Evolutionary conservation across 306 rosid species (phyloP).

Genomic region (Prunus fruticosa): DNA sequence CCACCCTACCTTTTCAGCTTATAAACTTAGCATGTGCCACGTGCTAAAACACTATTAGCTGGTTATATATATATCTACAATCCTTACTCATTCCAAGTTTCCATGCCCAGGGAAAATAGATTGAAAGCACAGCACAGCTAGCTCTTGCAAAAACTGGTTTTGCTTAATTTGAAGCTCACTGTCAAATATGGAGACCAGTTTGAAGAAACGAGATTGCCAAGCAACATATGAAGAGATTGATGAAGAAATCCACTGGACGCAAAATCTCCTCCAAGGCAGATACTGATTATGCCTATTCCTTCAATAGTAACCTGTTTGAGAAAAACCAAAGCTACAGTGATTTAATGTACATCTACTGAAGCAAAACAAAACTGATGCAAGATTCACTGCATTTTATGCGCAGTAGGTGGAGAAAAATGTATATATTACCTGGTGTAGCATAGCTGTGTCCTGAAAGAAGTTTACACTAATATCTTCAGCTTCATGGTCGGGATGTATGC

Average conservation of each 20-base stretch:
- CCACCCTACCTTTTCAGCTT: no score
- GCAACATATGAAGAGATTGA: slow-evolving; percentile 83
- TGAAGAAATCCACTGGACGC: slow-evolving; percentile 83
- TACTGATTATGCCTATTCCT: slow-evolving; percentile 77
- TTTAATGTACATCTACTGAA: not conserved
- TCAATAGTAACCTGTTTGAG: slow-evolving; percentile 83
- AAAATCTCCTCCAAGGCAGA: slow-evolving; percentile 80
- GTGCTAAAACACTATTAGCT: no score
- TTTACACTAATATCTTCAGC: slow-evolving; percentile 55
- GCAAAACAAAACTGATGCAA: not conserved
- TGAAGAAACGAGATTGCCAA: slow-evolving; percentile 79
- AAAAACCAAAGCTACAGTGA: slow-evolving; percentile 30
- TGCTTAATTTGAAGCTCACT: no score
- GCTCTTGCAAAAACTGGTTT: no score
- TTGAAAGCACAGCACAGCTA: no score
- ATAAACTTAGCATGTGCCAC: no score
- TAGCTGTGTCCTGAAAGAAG: slow-evolving; percentile 68
- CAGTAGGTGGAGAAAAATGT: slow-evolving; percentile 21
- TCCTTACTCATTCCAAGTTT: no score
- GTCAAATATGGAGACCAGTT: slow-evolving; percentile 6
- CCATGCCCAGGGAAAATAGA: no score
- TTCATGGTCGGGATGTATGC: slow-evolving; percentile 40
- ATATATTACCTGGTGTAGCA: slow-evolving; percentile 77
- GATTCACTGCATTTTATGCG: not conserved
- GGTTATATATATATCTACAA: no score